Evolutionary conservation across 1,284 basidiomycete species (phyloP), one percentile per base, ranked within the genome.

Genomic region (Athelia sp.): DNA sequence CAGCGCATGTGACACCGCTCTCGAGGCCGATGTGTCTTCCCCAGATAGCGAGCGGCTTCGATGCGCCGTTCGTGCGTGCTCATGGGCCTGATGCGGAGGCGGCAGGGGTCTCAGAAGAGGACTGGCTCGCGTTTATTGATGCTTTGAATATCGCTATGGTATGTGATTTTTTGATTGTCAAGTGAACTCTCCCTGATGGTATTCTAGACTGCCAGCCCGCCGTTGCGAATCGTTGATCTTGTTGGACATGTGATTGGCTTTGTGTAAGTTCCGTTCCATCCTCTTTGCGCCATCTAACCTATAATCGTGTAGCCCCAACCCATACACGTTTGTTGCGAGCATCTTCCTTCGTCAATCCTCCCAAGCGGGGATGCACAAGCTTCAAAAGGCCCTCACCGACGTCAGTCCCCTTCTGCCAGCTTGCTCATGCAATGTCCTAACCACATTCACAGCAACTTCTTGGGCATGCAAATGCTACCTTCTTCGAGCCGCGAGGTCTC

Each of bases 301-400:
- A 14, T 48, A 8, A 44, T 24, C 22, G n/a, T 44, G n/a, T 19
- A 51, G 50, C 14, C 51, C 55, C 15, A 29, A 53, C 32, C 51
- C 49, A 24, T 54, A 51, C 51, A 38, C 47, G 8, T 22, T 48
- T 21, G 40, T 58, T 10, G 54, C 54, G 17, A 40, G 50, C n/a
- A 38, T 44, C 13, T 21, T 47, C 22, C 52, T 52, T 14, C 57
- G 57, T 38, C 32, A 45, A 29, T 35, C 29, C 21, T 53, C 56
- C 4, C 44, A 53, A 45, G 46, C 46, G 10, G 53, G 46, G 31
- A 49, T 49, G 40, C 54, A 48, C 32, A 32, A 51, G 32, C 10
- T 58, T 11, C 52, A 56, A 15, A 58, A 57, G 35, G 50, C 50
- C 3, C 48, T 57, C 15, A 54, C 57, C 9, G 57, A 58, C 46